phyloP scores from a whole-genome alignment of 2,329 filamentous ascomycete genomes.

The Rhynchosporium secalis region DNA sequence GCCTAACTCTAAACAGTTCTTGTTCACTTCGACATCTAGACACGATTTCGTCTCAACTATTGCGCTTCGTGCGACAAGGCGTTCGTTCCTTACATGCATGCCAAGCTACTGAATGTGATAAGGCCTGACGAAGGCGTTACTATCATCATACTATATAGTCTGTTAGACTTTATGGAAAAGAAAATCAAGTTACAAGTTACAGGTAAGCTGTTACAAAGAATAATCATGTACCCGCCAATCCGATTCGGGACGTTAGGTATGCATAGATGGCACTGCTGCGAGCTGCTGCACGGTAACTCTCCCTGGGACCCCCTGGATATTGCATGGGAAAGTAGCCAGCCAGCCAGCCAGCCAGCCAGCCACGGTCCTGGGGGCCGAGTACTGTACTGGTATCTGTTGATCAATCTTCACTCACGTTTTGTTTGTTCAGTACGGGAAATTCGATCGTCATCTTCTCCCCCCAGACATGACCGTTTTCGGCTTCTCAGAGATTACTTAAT shows the following conservation, averaged over 20 bases:
- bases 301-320: constrained; percentile 2
- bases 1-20: constrained; percentile 10
- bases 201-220: too few relatives aligned
- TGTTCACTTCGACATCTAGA: background rate
- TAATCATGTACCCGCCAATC: background rate
- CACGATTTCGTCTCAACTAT: background rate
- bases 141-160: too few relatives aligned
- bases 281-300: constrained; percentile 10
- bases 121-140: background rate
- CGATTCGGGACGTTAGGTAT: background rate
- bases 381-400: background rate
- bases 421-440: background rate
- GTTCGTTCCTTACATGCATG: background rate
- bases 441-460: background rate
- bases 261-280: background rate
- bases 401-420: background rate
- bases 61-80: constrained; percentile 6
- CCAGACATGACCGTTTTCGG: too few relatives aligned
- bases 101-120: background rate
- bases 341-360: background rate
- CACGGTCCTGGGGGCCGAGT: constrained; percentile 10
- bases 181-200: too few relatives aligned
- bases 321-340: background rate
- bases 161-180: too few relatives aligned
- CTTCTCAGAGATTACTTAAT: background rate